These are phyloP conservation scores for Termitomyces sp. DNA, from an alignment of 768 basidiomycete species.

Conservation along the genomic window DNA sequence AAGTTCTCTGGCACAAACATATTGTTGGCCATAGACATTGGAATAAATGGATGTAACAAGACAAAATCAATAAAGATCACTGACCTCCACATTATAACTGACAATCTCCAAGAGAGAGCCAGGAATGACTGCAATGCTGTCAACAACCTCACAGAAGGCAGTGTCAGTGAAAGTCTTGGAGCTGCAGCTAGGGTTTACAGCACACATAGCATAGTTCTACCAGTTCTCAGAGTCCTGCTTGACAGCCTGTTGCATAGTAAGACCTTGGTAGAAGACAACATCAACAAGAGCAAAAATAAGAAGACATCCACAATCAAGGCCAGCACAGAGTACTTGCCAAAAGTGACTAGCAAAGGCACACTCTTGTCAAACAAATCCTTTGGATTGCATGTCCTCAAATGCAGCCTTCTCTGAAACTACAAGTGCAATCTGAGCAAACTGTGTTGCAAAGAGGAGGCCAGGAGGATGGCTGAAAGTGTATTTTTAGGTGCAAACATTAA, in stretches of 20 bases:
- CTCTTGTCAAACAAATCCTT: slow-evolving; percentile 89
- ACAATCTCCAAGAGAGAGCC: slow-evolving; percentile 93
- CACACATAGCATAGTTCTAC: slow-evolving; percentile 98
- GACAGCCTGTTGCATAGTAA: slow-evolving; percentile 99
- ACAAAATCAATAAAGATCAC: slow-evolving; percentile 12
- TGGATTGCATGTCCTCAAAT: slow-evolving; percentile 96
- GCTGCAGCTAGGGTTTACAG: slow-evolving; percentile 96
- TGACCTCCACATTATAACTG: slow-evolving; percentile 90
- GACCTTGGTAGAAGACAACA: slow-evolving; percentile 98
- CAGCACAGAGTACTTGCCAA: slow-evolving; percentile 95
- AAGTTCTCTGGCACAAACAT: slow-evolving; percentile 97
- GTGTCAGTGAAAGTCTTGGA: slow-evolving; percentile 92
- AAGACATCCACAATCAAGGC: slow-evolving; percentile 96
- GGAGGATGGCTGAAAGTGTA: slow-evolving; percentile 98
- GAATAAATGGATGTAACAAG: not conserved
- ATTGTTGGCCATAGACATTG: slow-evolving; percentile 86
- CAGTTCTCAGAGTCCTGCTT: slow-evolving; percentile 92
- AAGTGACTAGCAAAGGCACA: slow-evolving; percentile 98
- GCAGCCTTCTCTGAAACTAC: slow-evolving; percentile 98
- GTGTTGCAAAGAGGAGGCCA: slow-evolving; percentile 94
- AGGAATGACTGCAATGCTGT: slow-evolving; percentile 75
- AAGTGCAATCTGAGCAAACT: slow-evolving; percentile 97
- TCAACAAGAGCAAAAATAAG: slow-evolving; percentile 94
- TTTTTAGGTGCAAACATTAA: slow-evolving; percentile 88
- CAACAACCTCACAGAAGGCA: slow-evolving; percentile 96